Evolutionary conservation across 2,329 filamentous ascomycete species (phyloP), one percentile per base, ranked within the genome.

Genomic region (Exophiala dermatitidis): DNA sequence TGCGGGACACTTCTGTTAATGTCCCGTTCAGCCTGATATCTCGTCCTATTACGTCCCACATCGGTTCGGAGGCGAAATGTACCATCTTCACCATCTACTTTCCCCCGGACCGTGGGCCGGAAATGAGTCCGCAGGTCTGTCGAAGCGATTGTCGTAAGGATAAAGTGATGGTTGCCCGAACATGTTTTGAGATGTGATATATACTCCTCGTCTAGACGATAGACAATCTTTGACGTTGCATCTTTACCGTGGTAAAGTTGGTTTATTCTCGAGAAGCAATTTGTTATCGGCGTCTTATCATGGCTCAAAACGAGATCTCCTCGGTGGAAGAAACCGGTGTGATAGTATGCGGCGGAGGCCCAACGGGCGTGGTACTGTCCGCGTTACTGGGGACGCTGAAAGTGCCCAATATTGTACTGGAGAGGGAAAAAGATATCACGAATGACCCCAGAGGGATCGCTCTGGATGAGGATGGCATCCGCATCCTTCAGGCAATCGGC

Each of bases 391-490:
- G 64, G 28, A 53, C 58, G 44, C 46, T 63, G 46, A 52, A 60
- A 4, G 53, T 66, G 19, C 53, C 49, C 26, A 65, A 66, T n/a
- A 58, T 68, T 9, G 51, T 65, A 3, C 53, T 68, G 4, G 65
- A 67, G 43, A 60, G 56, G 40, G 63, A 66, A 43, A 41, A 53
- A 28, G 63, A 58, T 12, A 66, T 67, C n/a, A 65, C 62, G 1
- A 64, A 65, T n/a, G 66, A 68, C 53, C 65, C 65, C 1, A 52
- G 66, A 42, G 66, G 64, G 1, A 67, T 68, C 43, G 64, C 63
- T 2, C 56, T 68, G 12, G 66, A 67, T 44, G 65, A 68, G 37
- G 66, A 68, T 53, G 66, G 66, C 1, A 67, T 68, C 48, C 60
- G 66, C 6, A 45, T 59, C 30, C 26, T 67, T n/a, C 66, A 68